phyloP scores from a whole-genome alignment of 208 protist genomes.

The Trypanosoma lewisi region DNA sequence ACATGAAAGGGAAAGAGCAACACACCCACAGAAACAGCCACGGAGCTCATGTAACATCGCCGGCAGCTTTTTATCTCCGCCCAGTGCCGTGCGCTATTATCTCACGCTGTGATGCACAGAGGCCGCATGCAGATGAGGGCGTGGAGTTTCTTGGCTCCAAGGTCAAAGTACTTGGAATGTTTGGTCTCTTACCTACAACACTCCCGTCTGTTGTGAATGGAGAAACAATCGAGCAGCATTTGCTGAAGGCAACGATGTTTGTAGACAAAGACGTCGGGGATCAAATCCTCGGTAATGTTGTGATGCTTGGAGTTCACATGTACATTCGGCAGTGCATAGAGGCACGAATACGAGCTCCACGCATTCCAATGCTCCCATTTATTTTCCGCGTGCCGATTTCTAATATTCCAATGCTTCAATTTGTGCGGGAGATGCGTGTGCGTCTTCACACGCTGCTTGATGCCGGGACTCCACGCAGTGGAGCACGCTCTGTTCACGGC shows the following conservation, averaged over 20 bases:
- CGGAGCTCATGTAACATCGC: slow-evolving; percentile 51
- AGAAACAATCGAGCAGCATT: slow-evolving; percentile 44
- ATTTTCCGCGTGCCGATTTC: slow-evolving; percentile 61
- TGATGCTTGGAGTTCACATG: slow-evolving; percentile 73
- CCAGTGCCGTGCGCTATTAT: slow-evolving; percentile 77
- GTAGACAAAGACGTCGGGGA: slow-evolving; percentile 82
- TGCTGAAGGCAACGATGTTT: slow-evolving; percentile 82
- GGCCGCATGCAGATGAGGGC: slow-evolving; percentile 36
- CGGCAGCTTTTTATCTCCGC: slow-evolving; percentile 58
- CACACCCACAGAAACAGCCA: slow-evolving; percentile 33
- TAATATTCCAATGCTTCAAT: slow-evolving; percentile 78
- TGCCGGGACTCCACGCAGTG: slow-evolving; percentile 49
- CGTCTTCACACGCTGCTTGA: slow-evolving; percentile 58
- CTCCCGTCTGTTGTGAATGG: slow-evolving; percentile 27
- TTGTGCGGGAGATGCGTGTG: slow-evolving; percentile 73
- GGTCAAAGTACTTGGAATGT: slow-evolving; percentile 83
- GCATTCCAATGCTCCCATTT: slow-evolving; percentile 64
- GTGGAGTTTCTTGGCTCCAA: slow-evolving; percentile 53
- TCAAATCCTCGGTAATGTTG: slow-evolving; percentile 77
- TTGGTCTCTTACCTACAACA: slow-evolving; percentile 66
- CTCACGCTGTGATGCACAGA: slow-evolving; percentile 46
- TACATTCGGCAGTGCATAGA: slow-evolving; percentile 77
- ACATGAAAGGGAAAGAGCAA: slow-evolving; percentile 38
- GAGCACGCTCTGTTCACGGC: slow-evolving; percentile 30
- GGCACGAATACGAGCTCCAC: slow-evolving; percentile 40